These are phyloP conservation scores for Debaryomyces sp. DNA, from an alignment of 1,139 yeast genomes.

Conservation along the genomic window DNA sequence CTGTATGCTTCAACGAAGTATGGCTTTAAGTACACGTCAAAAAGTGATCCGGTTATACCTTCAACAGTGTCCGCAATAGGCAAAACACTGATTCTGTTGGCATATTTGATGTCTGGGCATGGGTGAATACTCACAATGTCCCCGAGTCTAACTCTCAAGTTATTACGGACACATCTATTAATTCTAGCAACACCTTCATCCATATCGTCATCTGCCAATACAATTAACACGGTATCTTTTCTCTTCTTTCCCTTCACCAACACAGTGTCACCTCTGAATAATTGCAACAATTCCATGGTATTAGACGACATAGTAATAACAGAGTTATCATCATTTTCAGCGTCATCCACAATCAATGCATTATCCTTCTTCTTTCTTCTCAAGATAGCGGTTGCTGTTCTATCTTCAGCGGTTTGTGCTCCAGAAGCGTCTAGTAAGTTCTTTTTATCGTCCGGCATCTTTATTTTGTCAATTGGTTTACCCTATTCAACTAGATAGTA, in stretches of 20 bases:
- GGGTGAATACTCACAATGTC: constrained; percentile 91
- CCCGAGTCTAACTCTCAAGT: constrained; percentile 91
- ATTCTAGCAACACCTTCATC: constrained; percentile 94
- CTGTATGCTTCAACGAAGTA: constrained; percentile 98
- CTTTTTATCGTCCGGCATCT: constrained; percentile 40
- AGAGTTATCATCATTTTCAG: constrained; percentile 95
- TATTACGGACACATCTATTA: constrained; percentile 95
- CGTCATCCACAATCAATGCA: constrained; percentile 93
- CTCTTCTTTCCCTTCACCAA: constrained; percentile 97
- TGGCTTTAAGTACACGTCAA: constrained; percentile 95
- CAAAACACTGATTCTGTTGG: constrained; percentile 87
- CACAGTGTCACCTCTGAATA: constrained; percentile 98
- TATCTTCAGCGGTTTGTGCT: constrained; percentile 61
- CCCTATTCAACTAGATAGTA: constrained; percentile 2
- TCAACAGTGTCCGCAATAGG: constrained; percentile 98
- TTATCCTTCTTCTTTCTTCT: constrained; percentile 98
- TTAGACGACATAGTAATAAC: constrained; percentile 92
- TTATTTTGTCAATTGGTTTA: constrained; percentile 5
- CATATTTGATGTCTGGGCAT: constrained; percentile 97
- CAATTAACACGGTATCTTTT: constrained; percentile 96
- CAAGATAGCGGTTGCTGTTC: constrained; percentile 95
- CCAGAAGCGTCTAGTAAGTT: constrained; percentile 51
- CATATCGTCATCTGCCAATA: constrained; percentile 93
- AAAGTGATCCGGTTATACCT: constrained; percentile 96
- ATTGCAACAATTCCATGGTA: constrained; percentile 92